A percentile compares a stretch with the other conserved stretches of the same genome.
These are phyloP conservation scores for Zygoascus ofunaensis DNA, from an alignment of 805 yeast species.

Conservation along the genomic window DNA sequence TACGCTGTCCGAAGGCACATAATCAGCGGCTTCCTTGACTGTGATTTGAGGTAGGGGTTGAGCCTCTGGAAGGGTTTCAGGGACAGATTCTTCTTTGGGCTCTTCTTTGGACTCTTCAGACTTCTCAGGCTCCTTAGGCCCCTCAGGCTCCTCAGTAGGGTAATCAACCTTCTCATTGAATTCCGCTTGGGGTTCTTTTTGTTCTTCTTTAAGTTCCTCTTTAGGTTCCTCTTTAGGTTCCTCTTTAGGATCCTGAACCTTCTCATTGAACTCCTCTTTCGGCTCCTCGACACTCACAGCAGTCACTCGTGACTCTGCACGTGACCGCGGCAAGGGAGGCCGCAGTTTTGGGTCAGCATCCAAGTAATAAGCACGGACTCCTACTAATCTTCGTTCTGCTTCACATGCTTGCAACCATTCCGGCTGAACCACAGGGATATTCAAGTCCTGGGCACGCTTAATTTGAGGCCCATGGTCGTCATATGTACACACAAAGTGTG, in stretches of 20 bases:
- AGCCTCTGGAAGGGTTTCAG: slow-evolving; percentile 3
- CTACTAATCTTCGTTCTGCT: slow-evolving; percentile 77
- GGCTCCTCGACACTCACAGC: slow-evolving; percentile 8
- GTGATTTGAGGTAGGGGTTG: background rate
- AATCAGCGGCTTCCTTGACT: slow-evolving; percentile 3
- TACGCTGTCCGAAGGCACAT: background rate
- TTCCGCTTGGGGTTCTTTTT: slow-evolving; percentile 13
- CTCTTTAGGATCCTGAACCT: slow-evolving; percentile 17
- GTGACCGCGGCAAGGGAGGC: slow-evolving; percentile 16
- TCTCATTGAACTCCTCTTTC: slow-evolving; percentile 15
- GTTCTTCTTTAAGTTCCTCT: slow-evolving; percentile 1
- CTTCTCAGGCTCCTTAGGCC: slow-evolving; percentile 9
- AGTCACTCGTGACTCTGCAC: slow-evolving; percentile 16
- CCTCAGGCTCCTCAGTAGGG: slow-evolving; percentile 17
- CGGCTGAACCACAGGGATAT: slow-evolving; percentile 89
- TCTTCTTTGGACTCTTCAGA: slow-evolving; percentile 5
- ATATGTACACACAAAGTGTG: slow-evolving; percentile 74
- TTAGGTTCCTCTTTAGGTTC: slow-evolving; percentile 13
- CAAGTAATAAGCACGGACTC: slow-evolving; percentile 66
- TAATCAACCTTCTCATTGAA: slow-evolving; percentile 16
- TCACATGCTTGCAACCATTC: slow-evolving; percentile 97
- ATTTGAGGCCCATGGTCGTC: slow-evolving; percentile 63
- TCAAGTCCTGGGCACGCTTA: slow-evolving; percentile 70
- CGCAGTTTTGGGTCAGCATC: slow-evolving; percentile 29
- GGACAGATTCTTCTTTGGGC: slow-evolving; percentile 4